Conservation (phyloP, 129 eudicot genomes). For the Flaveria ramosissima region DNA sequence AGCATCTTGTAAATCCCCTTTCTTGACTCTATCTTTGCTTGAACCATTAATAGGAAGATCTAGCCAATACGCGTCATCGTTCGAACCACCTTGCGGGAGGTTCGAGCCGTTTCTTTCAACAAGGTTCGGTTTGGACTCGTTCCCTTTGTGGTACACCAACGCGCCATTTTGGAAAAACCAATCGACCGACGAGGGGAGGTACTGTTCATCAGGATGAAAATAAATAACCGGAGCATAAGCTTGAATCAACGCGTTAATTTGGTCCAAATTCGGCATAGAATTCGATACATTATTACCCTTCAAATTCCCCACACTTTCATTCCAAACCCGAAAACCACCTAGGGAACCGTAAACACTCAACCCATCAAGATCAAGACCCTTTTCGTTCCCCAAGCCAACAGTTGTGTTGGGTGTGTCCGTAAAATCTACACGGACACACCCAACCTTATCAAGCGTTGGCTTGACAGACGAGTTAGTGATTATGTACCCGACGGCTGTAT, state of each 20-base stretch:
- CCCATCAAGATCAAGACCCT: constrained; percentile 34
- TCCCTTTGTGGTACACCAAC: constrained; percentile 42
- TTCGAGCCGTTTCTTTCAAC: constrained; percentile 40
- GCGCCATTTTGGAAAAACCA: constrained; percentile 65
- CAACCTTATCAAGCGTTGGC: constrained; percentile 41
- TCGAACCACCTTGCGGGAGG: constrained; percentile 57
- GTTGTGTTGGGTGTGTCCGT: constrained; percentile 35
- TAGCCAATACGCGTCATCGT: constrained; percentile 53
- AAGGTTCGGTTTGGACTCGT: constrained; percentile 36
- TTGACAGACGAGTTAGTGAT: constrained; percentile 36
- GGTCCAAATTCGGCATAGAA: constrained; percentile 49
- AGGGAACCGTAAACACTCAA: constrained; percentile 44
- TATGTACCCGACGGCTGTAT: constrained; percentile 42
- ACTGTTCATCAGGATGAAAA: constrained; percentile 51
- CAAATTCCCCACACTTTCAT: constrained; percentile 29
- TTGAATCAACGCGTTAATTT: constrained; percentile 40
- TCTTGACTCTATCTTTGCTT: constrained; percentile 42
- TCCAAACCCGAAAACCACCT: constrained; percentile 60
- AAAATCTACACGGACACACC: constrained; percentile 43
- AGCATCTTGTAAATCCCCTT: constrained; percentile 47
- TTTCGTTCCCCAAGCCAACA: constrained; percentile 1
- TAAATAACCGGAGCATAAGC: constrained; percentile 50
- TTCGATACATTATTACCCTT: constrained; percentile 24
- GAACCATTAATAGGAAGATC: constrained; percentile 50
- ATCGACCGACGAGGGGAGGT: constrained; percentile 49